phyloP scores from a whole-genome alignment of 768 basidiomycete species.

The Lenzites betulinus region DNA sequence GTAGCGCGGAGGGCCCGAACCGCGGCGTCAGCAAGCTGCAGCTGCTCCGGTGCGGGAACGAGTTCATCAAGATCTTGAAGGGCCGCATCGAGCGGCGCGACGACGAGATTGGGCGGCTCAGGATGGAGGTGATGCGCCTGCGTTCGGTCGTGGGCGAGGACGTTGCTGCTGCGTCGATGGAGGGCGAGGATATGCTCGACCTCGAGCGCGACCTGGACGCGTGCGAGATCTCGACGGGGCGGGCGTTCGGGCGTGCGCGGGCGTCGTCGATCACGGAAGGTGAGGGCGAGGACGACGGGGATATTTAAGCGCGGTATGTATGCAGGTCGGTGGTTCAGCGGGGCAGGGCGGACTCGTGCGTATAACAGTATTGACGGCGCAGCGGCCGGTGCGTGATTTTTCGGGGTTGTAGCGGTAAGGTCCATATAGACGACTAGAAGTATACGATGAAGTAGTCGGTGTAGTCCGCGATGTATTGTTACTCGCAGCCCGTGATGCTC shows the following conservation, averaged over 20 bases:
- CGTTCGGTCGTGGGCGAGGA: slow-evolving; percentile 42
- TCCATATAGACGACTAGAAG: not conserved
- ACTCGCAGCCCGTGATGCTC: not conserved
- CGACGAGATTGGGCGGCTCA: slow-evolving; percentile 67
- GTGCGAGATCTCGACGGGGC: slow-evolving; percentile 41
- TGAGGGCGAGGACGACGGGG: slow-evolving; percentile 17
- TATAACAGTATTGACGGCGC: not conserved
- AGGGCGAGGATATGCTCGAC: slow-evolving; percentile 45
- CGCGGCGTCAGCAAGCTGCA: slow-evolving; percentile 94
- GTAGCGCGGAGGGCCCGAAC: slow-evolving; percentile 89
- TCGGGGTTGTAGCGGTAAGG: too few relatives aligned
- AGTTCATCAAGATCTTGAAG: slow-evolving; percentile 78
- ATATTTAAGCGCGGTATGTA: not conserved
- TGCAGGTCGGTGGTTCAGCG: not conserved
- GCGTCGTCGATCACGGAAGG: slow-evolving; percentile 14
- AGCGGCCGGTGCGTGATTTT: not conserved
- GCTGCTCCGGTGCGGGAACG: slow-evolving; percentile 87
- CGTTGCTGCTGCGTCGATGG: slow-evolving; percentile 35
- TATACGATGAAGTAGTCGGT: not conserved
- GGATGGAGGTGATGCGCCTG: slow-evolving; percentile 66
- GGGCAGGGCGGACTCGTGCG: too few relatives aligned
- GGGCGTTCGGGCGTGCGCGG: slow-evolving; percentile 24
- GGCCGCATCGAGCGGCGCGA: slow-evolving; percentile 79
- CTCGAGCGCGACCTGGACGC: slow-evolving; percentile 63
- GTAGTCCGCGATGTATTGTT: not conserved